These are phyloP conservation scores for Dioscorea alata DNA, from an alignment of 106 monocot genomes.

Conservation along the genomic window DNA sequence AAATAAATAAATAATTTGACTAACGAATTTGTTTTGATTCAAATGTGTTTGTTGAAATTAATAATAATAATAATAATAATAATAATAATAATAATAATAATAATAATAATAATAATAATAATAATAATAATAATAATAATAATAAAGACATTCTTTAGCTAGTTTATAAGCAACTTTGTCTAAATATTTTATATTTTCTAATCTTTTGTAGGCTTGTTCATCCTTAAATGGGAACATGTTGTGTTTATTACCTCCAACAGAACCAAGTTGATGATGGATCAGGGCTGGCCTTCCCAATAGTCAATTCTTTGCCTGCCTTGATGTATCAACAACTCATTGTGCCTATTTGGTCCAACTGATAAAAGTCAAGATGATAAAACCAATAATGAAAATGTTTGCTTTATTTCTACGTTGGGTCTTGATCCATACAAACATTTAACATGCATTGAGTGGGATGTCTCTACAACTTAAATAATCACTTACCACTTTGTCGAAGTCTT, in stretches of 20 bases:
- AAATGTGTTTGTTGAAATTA: too few species aligned
- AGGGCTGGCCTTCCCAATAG: slow-evolving; percentile 71
- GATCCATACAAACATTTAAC: neutral
- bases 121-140: too few species aligned
- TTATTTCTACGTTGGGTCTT: neutral
- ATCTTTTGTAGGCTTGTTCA: too few species aligned
- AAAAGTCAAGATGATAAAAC: neutral
- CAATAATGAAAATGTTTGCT: neutral
- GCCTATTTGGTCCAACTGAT: slow-evolving; percentile 79
- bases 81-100: too few species aligned
- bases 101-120: too few species aligned
- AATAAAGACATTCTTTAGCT: neutral
- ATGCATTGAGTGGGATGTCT: too few species aligned
- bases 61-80: too few species aligned
- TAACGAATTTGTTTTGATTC: too few species aligned
- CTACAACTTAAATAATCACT: neutral
- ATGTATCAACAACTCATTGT: slow-evolving; percentile 61
- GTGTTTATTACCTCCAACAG: slow-evolving; percentile 36
- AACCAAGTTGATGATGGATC: slow-evolving; percentile 72
- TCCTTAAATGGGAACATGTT: neutral
- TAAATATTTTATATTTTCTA: neutral
- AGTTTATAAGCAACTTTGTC: neutral
- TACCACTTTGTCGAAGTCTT: slow-evolving; percentile 92
- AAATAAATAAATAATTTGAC: too few species aligned
- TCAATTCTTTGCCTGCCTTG: slow-evolving; percentile 85